Evolutionary conservation across 352 stramenopile genomes (phyloP).

Genomic region (Globisporangium viniferum): DNA sequence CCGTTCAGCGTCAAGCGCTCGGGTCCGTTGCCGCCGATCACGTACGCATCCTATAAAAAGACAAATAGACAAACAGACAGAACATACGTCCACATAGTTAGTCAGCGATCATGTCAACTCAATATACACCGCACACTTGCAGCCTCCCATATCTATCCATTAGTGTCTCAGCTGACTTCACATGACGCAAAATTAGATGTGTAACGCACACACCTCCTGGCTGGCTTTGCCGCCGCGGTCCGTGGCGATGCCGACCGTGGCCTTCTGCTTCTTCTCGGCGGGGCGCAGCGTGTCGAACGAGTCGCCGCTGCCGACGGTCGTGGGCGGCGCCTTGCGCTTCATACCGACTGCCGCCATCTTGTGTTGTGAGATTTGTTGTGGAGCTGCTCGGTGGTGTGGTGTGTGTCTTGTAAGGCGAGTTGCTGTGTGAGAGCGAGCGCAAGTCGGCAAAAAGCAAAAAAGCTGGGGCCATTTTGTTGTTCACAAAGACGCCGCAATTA

Average conservation of each 20-base stretch:
- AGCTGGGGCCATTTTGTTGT: background rate
- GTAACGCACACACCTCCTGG: constrained; percentile 48
- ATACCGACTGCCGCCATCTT: constrained; percentile 13
- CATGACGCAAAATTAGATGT: background rate
- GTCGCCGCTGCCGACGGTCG: constrained; percentile 15
- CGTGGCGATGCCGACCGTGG: constrained; percentile 59
- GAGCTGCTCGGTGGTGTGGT: background rate
- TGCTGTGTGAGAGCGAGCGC: background rate
- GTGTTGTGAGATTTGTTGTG: background rate
- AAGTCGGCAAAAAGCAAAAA: background rate
- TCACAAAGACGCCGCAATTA: constrained; percentile 10
- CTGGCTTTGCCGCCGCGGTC: constrained; percentile 72
- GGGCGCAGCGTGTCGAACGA: constrained; percentile 13
- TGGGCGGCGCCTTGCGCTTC: constrained; percentile 37
- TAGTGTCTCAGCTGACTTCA: background rate
- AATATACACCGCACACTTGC: background rate
- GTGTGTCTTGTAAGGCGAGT: constrained; percentile 2
- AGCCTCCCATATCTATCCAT: background rate
- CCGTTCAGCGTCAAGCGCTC: constrained; percentile 77
- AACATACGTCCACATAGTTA: no score
- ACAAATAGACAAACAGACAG: background rate
- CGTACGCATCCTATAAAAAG: constrained; percentile 67
- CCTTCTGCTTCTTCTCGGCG: constrained; percentile 37
- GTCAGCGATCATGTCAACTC: background rate
- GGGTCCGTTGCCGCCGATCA: constrained; percentile 59